Evolutionary conservation across 75 land plant species (phyloP).

Genomic region (Pinus tabuliformis): DNA sequence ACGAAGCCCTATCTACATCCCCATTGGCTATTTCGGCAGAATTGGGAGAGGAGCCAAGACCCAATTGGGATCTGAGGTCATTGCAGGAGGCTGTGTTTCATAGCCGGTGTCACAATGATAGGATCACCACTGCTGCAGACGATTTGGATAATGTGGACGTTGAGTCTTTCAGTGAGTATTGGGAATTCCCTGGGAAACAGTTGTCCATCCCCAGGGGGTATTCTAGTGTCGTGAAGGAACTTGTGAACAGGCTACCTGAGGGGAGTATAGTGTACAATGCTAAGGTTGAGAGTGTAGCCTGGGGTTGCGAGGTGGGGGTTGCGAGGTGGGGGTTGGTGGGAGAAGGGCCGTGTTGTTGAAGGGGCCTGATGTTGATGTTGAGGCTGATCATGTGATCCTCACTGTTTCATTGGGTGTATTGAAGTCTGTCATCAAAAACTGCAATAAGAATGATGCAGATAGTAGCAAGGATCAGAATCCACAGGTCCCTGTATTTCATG

Average conservation of each 20-base stretch:
- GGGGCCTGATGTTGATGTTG: conserved; percentile 6
- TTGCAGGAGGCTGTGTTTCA: conserved; percentile 27
- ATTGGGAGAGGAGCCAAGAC: not conserved
- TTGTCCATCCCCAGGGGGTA: conserved; percentile 24
- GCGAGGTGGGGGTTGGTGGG: not conserved
- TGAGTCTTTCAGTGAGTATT: conserved; percentile 15
- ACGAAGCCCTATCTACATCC: not conserved
- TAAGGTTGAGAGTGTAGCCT: conserved; percentile 17
- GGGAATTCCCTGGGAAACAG: conserved; percentile 34
- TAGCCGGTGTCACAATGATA: conserved; percentile 18
- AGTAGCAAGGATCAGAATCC: not conserved
- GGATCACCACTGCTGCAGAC: conserved; percentile 26
- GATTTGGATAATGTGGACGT: conserved; percentile 28
- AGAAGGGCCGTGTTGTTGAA: not conserved
- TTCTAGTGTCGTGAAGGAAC: conserved; percentile 26
- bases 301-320: conserved; percentile 6
- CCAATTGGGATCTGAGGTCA: conserved; percentile 12
- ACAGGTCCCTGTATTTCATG: not conserved
- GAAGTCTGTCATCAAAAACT: conserved; percentile 8
- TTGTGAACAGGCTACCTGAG: conserved; percentile 17
- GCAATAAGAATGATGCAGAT: conserved; percentile 8
- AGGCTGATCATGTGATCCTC: conserved; percentile 33
- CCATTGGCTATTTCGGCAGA: not conserved
- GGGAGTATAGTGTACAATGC: conserved; percentile 19
- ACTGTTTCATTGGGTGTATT: conserved; percentile 36